These are phyloP conservation scores for Exophiala oligosperma DNA, from an alignment of 2,329 filamentous ascomycete species.

Conservation along the genomic window DNA sequence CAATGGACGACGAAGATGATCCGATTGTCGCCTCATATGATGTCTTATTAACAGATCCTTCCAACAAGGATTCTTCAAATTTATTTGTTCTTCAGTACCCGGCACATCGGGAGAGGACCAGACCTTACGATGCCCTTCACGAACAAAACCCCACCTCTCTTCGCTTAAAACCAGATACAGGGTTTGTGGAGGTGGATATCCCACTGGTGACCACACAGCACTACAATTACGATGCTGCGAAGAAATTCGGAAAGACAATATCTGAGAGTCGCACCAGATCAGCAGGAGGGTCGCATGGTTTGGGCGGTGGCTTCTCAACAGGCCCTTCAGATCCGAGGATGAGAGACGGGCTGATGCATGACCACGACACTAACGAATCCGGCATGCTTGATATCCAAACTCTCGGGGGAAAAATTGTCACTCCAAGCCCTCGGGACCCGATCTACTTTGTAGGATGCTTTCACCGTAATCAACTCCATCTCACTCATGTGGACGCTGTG, in stretches of 20 bases:
- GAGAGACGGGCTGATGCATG: conserved; percentile 52
- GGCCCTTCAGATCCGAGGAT: conserved; percentile 39
- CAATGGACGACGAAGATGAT: conserved; percentile 48
- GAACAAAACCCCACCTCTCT: conserved; percentile 66
- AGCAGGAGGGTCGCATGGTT: conserved; percentile 66
- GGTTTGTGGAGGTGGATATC: conserved; percentile 91
- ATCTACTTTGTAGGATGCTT: conserved; percentile 92
- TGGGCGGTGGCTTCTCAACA: conserved; percentile 72
- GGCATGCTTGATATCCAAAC: conserved; percentile 79
- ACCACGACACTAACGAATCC: conserved; percentile 66
- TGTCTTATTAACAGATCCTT: conserved; percentile 72
- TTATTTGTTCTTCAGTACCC: conserved; percentile 88
- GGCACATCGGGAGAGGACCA: conserved; percentile 65
- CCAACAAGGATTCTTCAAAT: conserved; percentile 36
- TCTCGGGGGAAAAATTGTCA: conserved; percentile 75
- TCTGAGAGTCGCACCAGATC: conserved; percentile 53
- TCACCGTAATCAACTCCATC: conserved; percentile 76
- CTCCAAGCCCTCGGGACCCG: conserved; percentile 67
- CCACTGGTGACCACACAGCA: conserved; percentile 70
- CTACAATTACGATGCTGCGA: conserved; percentile 81
- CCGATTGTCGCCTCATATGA: conserved; percentile 75
- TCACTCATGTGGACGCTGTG: conserved; percentile 78
- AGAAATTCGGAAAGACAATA: conserved; percentile 79
- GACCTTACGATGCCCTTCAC: conserved; percentile 60
- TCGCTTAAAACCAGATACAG: conserved; percentile 77